These are phyloP conservation scores for Pythium inflatum DNA, from an alignment of 352 stramenopile species.

Conservation along the genomic window DNA sequence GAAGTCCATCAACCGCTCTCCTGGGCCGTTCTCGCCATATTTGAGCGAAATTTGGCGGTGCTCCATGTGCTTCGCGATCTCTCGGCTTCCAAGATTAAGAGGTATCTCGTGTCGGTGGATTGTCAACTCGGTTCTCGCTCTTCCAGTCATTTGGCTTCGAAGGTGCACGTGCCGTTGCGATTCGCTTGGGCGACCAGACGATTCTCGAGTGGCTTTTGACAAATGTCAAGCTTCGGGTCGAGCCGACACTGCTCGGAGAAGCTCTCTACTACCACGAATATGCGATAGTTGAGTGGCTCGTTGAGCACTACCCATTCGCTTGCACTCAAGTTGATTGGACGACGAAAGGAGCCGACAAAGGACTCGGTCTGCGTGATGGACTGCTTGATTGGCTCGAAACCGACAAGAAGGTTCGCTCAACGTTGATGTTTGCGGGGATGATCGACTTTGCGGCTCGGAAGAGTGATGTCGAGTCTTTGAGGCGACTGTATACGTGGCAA, in stretches of 20 bases:
- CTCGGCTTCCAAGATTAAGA: no score
- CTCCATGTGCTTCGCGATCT: no score
- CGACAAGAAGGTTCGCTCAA: background rate
- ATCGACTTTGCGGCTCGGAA: background rate
- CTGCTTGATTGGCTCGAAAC: background rate
- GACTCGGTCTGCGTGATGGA: background rate
- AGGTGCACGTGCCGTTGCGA: background rate
- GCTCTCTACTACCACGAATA: background rate
- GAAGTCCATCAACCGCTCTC: no score
- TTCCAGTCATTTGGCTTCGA: background rate
- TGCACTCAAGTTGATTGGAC: background rate
- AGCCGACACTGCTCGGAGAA: constrained; percentile 1
- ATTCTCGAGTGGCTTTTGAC: background rate
- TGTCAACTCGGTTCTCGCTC: background rate
- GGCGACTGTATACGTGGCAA: background rate
- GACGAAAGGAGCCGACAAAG: background rate
- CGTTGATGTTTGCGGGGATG: background rate
- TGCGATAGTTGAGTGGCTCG: background rate
- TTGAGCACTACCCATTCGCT: background rate
- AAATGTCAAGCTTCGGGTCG: background rate
- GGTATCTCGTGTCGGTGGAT: background rate
- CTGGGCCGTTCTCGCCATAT: no score
- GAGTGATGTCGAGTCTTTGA: background rate
- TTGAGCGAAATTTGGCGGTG: no score
- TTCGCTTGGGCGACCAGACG: background rate